phyloP scores from a whole-genome alignment of 176 grass and related monocot species.

The Raddia guianensis region DNA sequence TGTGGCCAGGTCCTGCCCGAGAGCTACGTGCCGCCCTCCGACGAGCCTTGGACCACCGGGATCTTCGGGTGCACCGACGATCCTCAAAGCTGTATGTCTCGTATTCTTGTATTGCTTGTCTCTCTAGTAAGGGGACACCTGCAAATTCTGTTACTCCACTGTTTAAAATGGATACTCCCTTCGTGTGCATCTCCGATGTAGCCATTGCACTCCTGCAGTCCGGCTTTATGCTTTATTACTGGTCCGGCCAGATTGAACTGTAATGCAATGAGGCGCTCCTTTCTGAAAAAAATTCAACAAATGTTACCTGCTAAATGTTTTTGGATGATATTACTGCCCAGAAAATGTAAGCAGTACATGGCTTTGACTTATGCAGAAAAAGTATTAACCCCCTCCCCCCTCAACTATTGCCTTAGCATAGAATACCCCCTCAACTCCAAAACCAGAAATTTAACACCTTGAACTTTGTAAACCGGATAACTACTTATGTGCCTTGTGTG shows the following conservation, averaged over 20 bases:
- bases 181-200: background rate
- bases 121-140: background rate
- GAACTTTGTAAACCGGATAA: too few species aligned
- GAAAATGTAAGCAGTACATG: background rate
- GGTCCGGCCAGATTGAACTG: background rate
- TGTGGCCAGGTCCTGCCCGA: constrained; percentile 81
- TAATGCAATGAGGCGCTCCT: background rate
- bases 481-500: too few species aligned
- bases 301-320: background rate
- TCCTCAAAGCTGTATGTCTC: constrained; percentile 67
- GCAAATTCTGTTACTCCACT: background rate
- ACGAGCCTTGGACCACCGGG: constrained; percentile 85
- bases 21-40: constrained; percentile 69
- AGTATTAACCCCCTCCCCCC: too few species aligned
- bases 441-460: too few species aligned
- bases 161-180: background rate
- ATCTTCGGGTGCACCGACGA: constrained; percentile 85
- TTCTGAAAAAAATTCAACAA: background rate
- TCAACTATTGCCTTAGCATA: too few species aligned
- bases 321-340: background rate
- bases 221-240: constrained; percentile 13
- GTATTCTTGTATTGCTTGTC: background rate
- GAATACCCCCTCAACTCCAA: too few species aligned
- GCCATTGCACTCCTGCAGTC: background rate
- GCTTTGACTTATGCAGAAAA: background rate